phyloP scores from a whole-genome alignment of 192 early-diverging fungal genomes.

The Phycomyces nitens region DNA sequence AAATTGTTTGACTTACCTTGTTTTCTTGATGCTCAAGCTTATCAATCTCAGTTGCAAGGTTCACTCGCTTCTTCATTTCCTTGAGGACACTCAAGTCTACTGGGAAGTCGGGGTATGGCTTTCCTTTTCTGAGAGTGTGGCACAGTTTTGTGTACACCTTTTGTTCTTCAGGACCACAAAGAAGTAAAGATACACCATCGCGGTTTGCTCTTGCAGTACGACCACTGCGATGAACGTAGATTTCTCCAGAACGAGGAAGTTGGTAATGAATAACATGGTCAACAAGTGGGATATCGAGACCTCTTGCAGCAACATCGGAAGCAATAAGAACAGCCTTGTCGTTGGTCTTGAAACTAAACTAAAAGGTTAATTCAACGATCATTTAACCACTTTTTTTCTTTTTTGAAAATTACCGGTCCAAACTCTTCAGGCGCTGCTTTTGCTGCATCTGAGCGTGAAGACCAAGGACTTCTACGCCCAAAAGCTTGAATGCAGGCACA shows the following conservation, averaged over 20 bases:
- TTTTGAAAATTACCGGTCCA: conserved; percentile 60
- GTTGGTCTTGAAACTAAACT: conserved; percentile 63
- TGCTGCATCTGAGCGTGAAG: conserved; percentile 98
- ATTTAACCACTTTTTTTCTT: not conserved
- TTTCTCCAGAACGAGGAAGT: conserved; percentile 82
- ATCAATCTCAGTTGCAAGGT: conserved; percentile 81
- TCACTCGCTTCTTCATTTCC: conserved; percentile 71
- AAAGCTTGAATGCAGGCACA: conserved; percentile 75
- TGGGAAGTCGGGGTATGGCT: conserved; percentile 73
- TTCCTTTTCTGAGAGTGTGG: conserved; percentile 71
- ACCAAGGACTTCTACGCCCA: conserved; percentile 70
- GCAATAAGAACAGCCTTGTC: conserved; percentile 80
- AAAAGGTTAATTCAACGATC: too few relatives aligned
- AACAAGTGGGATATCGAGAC: conserved; percentile 88
- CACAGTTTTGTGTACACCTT: conserved; percentile 81
- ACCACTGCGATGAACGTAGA: conserved; percentile 95
- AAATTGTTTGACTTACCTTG: conserved; percentile 60
- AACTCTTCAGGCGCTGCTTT: conserved; percentile 87
- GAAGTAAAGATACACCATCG: conserved; percentile 79
- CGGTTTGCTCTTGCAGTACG: conserved; percentile 86
- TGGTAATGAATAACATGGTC: conserved; percentile 97
- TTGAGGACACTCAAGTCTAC: conserved; percentile 68
- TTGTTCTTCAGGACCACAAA: conserved; percentile 83
- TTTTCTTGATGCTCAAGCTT: conserved; percentile 70
- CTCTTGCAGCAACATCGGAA: conserved; percentile 95